Evolutionary conservation across 179 eudicot species (phyloP).

Genomic region (Actinidia chinensis): DNA sequence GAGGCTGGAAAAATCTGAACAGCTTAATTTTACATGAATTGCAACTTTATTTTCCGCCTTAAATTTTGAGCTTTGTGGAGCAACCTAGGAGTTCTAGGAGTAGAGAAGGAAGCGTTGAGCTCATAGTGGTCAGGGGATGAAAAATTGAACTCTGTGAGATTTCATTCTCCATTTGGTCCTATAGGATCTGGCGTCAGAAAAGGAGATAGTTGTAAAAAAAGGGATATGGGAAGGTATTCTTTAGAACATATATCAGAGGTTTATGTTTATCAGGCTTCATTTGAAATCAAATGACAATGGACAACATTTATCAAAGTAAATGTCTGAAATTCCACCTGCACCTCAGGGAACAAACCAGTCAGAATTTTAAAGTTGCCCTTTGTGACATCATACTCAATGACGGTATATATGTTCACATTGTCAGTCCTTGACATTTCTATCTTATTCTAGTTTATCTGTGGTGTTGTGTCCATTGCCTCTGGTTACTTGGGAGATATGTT

Average conservation of each 20-base stretch:
- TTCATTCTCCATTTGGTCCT: not conserved
- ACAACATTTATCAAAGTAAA: no score
- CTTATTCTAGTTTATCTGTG: not conserved
- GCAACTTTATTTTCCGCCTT: not conserved
- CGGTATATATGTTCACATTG: not conserved
- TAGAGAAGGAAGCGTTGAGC: not conserved
- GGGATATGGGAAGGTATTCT: not conserved
- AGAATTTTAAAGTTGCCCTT: not conserved
- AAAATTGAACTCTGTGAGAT: not conserved
- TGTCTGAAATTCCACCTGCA: no score
- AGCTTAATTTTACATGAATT: not conserved
- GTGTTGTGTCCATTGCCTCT: not conserved
- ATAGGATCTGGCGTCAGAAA: no score
- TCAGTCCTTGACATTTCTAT: not conserved
- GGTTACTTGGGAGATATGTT: not conserved
- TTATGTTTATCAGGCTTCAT: not conserved
- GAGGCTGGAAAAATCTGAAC: not conserved
- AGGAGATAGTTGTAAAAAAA: not conserved
- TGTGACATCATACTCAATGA: not conserved
- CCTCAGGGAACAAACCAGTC: not conserved
- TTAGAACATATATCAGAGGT: not conserved
- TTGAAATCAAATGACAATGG: not conserved
- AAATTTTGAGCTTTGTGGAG: not conserved
- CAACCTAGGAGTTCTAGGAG: not conserved
- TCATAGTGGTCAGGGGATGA: not conserved